Evolutionary conservation across 2,329 filamentous ascomycete species (phyloP), one percentile per base, ranked within the genome.

Genomic region (Alternaria gaisen): DNA sequence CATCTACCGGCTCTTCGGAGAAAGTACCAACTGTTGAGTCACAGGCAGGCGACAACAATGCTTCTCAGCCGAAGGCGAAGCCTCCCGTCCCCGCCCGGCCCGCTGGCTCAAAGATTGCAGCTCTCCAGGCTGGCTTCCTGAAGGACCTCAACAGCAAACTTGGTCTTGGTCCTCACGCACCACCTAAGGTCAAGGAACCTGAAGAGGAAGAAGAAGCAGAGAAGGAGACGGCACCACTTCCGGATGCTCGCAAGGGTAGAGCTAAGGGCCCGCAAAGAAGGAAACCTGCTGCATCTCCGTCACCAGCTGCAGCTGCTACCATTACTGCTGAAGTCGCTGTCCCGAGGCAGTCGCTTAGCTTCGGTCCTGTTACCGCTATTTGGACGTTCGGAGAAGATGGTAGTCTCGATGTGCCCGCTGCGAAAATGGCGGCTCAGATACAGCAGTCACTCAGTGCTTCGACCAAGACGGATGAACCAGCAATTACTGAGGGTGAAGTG

Each of bases 91-190:
- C 95, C 11, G 86, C 89, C 14, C 88, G 93, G 46, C 92, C 93
- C 2, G 85, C 86, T 43, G 92, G 92, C 10, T 87, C 88, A 71
- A 98, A 98, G 82, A 96, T 99, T 76, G 93, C 94, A 16, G 91
- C 92, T 24, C 83, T 99, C 32, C 93, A 97, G 79, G 92, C 92
- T 38, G 93, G 92, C 3, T 98, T 99, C 79, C 88, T 99, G 85
- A 93, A 89, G 44, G 94, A 98, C 73, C 83, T 99, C 42, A 97
- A 98, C 79, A 94, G 93, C 71, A 91, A 93, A 50, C 83, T 99
- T 28, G 90, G 93, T 74, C 81, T 97, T 36, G 95, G 95, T 1
- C 94, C 94, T n/a, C 89, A 92, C 69, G 87, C 85, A 10, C 87
- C 85, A 10, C 87, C 89, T 2, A 94, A 93, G 82, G 90, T 91